phyloP scores from a whole-genome alignment of 768 basidiomycete species.

The Russula lepida region DNA sequence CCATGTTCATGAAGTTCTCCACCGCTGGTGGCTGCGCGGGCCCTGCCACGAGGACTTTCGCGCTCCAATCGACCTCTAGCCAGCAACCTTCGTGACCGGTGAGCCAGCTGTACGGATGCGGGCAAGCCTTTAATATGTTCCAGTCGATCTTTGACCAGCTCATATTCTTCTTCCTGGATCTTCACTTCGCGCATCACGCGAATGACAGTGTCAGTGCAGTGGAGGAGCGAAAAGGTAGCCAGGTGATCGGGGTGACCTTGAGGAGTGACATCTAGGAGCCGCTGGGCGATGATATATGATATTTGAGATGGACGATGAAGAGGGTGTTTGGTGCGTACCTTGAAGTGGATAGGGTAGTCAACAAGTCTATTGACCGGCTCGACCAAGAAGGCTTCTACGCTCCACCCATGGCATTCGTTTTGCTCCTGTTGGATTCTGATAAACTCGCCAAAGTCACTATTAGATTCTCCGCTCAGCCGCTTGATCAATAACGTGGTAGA shows the following conservation, averaged over 20 bases:
- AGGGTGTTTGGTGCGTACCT: slow-evolving; percentile 39
- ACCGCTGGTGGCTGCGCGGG: neutral
- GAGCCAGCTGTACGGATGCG: slow-evolving; percentile 45
- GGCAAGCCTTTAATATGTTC: slow-evolving; percentile 53
- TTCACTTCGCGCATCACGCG: slow-evolving; percentile 81
- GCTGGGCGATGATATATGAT: slow-evolving; percentile 36
- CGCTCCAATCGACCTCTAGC: slow-evolving; percentile 53
- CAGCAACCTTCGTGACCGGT: slow-evolving; percentile 66
- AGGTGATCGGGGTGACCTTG: slow-evolving; percentile 63
- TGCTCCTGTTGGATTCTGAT: slow-evolving; percentile 55
- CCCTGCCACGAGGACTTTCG: slow-evolving; percentile 29
- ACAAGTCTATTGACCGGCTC: slow-evolving; percentile 70
- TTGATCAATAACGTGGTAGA: slow-evolving; percentile 48
- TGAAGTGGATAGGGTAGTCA: slow-evolving; percentile 64
- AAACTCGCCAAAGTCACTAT: slow-evolving; percentile 79
- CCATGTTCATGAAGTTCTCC: neutral
- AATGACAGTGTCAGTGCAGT: slow-evolving; percentile 62
- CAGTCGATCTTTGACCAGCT: slow-evolving; percentile 55
- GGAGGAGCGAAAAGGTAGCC: slow-evolving; percentile 53
- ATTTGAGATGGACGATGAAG: neutral
- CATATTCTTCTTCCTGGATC: slow-evolving; percentile 77
- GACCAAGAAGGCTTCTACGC: slow-evolving; percentile 55
- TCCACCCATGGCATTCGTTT: slow-evolving; percentile 51
- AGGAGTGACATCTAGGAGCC: slow-evolving; percentile 60
- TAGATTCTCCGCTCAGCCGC: slow-evolving; percentile 37